Evolutionary conservation across 495 filamentous ascomycete genomes (phyloP).

Genomic region (Friedmanniomyces simplex): DNA sequence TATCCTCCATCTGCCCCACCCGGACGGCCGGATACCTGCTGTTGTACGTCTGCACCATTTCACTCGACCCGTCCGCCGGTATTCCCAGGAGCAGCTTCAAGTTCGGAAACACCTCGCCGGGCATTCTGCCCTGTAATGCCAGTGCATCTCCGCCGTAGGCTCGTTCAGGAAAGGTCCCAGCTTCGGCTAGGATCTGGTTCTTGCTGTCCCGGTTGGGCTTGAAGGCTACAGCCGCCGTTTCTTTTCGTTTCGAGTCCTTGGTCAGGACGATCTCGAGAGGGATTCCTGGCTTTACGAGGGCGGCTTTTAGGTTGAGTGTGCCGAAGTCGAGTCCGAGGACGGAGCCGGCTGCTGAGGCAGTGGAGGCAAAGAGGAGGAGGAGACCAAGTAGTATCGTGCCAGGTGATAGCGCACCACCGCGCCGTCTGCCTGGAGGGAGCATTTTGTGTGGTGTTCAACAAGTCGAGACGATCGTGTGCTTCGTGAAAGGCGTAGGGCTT

Average conservation of each 20-base stretch:
- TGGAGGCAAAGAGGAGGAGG: conserved; percentile 44
- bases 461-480: background rate
- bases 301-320: conserved; percentile 94
- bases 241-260: conserved; percentile 98
- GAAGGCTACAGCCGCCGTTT: conserved; percentile 83
- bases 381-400: conserved; percentile 38
- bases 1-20: conserved; percentile 44
- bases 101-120: conserved; percentile 87
- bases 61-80: conserved; percentile 28
- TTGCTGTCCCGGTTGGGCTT: conserved; percentile 52
- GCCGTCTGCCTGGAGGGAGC: conserved; percentile 21
- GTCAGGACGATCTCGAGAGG: conserved; percentile 96
- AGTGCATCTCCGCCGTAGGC: conserved; percentile 87
- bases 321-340: conserved; percentile 91
- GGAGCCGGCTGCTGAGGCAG: conserved; percentile 46
- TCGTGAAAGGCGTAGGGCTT: background rate
- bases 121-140: conserved; percentile 75
- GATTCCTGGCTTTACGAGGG: conserved; percentile 93
- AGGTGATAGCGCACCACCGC: background rate
- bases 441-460: conserved; percentile 11
- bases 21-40: conserved; percentile 60
- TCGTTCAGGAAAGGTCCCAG: conserved; percentile 67
- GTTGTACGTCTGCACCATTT: conserved; percentile 53
- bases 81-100: conserved; percentile 79
- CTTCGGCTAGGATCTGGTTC: conserved; percentile 40